Conservation (phyloP, 805 yeast genomes). For the Hanseniaspora mollemarum region DNA sequence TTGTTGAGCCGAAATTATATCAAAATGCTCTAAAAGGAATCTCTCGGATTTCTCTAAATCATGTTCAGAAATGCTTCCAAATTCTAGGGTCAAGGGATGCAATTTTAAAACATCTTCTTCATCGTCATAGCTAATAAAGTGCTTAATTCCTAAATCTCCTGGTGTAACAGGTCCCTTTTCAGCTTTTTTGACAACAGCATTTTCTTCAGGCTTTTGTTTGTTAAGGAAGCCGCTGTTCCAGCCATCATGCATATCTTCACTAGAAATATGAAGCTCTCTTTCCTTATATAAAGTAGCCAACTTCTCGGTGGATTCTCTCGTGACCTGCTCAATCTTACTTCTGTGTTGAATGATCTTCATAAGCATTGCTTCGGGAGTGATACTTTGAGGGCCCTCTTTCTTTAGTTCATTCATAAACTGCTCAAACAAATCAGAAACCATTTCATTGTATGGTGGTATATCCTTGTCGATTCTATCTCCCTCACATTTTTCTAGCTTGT, state of each 20-base stretch:
- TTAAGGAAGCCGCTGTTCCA: constrained; percentile 77
- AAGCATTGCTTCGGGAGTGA: constrained; percentile 32
- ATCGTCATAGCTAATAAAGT: constrained; percentile 26
- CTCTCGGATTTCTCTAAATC: constrained; percentile 41
- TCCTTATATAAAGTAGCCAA: constrained; percentile 58
- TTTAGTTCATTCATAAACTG: constrained; percentile 56
- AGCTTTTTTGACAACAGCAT: constrained; percentile 9
- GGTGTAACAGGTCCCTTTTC: constrained; percentile 18
- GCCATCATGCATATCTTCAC: constrained; percentile 86
- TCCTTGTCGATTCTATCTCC: constrained; percentile 36
- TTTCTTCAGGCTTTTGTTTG: constrained; percentile 29
- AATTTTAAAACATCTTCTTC: constrained; percentile 41
- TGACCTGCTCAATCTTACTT: constrained; percentile 54
- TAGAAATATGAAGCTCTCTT: constrained; percentile 62
- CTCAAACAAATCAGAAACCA: constrained; percentile 81
- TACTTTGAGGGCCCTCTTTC: constrained; percentile 37
- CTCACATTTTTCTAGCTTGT: constrained; percentile 44
- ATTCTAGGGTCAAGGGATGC: constrained; percentile 53
- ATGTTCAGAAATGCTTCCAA: constrained; percentile 44
- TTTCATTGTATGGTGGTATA: constrained; percentile 67
- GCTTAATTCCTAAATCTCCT: constrained; percentile 15
- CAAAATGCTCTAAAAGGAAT: constrained; percentile 47
- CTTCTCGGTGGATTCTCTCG: constrained; percentile 53
- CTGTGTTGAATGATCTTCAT: constrained; percentile 46
- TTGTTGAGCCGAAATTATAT: constrained; percentile 68